Base-by-base conservation (phyloP, 306 rosid genomes). In the Casuarina equisetifolia region DNA sequence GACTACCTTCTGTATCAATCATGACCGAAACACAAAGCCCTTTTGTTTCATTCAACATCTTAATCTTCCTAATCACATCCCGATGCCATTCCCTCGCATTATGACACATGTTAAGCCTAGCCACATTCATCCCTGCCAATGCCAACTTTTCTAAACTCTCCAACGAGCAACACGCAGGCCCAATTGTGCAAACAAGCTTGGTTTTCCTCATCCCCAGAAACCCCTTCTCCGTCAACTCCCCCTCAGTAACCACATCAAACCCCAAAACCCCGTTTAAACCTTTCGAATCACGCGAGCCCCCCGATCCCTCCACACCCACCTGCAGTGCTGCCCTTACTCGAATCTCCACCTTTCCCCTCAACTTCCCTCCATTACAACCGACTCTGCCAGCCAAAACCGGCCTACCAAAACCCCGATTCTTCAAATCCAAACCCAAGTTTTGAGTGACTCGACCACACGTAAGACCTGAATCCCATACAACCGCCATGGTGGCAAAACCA, bases 1-100 rank as follows among this genome's bases (percentile, higher is more conserved):
- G 96, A 85, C 94, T 90, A 32, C 97, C 98, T 81, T 92, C 98
- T 6, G 93, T 90, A 69, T 94, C 98, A 74, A 94, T 92, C 98
- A 94, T 92, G 12, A 94, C 73, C 32, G 98, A 88, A 79, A 94
- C 86, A 78, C 88, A 88, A 69, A 85, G 90, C 7, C 92, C 93
- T 16, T 82, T 90, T 36, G 89, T 90, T 73, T 80, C 80, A 80
- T 94, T 94, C 81, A 94, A 74, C 80, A 78, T 87, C 86, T 90
- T 94, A 83, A 94, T 89, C 84, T 84, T 89, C 84, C 88, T 78
- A 80, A 94, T 88, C 51, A 86, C 90, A 25, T 87, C 91, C 9
- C 89, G 78, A 61, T 92, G 98, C 98, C 97, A 94, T 73, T 86
- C 94, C 74, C 87, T 85, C 25, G 86, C 85, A 55, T 91, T 91